phyloP scores from a whole-genome alignment of 305 asterid genomes.

The Petunia hybrid region DNA sequence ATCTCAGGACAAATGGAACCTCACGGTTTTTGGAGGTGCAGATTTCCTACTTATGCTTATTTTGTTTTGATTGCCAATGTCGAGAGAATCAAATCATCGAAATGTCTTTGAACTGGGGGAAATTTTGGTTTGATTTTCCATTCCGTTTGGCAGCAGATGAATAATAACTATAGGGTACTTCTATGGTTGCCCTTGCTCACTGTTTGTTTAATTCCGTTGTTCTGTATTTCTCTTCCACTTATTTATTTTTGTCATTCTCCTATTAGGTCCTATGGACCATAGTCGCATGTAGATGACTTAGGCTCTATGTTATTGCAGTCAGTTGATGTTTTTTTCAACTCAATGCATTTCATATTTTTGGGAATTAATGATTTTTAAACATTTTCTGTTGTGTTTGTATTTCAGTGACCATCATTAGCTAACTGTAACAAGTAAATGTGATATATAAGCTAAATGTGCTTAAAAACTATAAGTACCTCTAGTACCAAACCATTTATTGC shows the following conservation, averaged over 20 bases:
- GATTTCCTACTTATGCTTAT: slow-evolving; percentile 7
- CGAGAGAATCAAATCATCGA: background rate
- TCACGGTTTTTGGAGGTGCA: slow-evolving; percentile 94
- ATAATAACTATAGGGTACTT: slow-evolving; percentile 7
- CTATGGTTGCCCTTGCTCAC: background rate
- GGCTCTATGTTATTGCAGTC: background rate
- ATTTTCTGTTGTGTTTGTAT: slow-evolving; percentile 13
- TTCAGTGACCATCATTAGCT: slow-evolving; percentile 26
- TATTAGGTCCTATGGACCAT: slow-evolving; percentile 6
- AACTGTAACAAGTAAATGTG: too few relatives aligned
- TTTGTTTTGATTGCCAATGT: slow-evolving; percentile 28
- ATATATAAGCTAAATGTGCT: slow-evolving; percentile 24
- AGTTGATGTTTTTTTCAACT: slow-evolving; percentile 18
- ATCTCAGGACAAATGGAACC: slow-evolving; percentile 75
- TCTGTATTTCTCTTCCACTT: slow-evolving; percentile 9
- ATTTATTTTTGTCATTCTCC: slow-evolving; percentile 16
- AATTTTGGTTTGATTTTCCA: slow-evolving; percentile 20
- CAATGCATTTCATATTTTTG: background rate
- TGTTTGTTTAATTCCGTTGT: background rate
- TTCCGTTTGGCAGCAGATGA: slow-evolving; percentile 1
- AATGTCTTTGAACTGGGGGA: slow-evolving; percentile 16
- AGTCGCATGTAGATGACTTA: background rate
- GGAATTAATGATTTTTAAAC: background rate
- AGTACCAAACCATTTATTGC: background rate
- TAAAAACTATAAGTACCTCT: background rate